Conservation (phyloP, 2,329 filamentous ascomycete species). For the Verticillium alfalfae region DNA sequence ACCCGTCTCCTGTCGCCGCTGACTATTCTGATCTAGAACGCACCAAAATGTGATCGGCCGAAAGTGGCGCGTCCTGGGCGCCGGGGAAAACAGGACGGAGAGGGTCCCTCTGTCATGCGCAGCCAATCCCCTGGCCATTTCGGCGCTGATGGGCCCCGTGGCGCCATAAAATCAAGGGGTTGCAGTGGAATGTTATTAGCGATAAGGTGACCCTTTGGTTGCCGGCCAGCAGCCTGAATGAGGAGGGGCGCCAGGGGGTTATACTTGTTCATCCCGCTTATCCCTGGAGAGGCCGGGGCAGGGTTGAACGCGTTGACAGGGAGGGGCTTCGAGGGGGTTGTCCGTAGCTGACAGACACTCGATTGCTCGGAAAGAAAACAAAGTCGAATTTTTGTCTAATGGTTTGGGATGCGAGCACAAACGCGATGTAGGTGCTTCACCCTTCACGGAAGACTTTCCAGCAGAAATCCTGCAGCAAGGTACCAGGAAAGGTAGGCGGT, state of each 20-base stretch:
- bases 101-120: neutral
- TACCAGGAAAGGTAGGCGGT: too few relatives aligned
- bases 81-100: neutral
- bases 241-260: neutral
- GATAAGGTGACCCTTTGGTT: neutral
- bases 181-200: neutral
- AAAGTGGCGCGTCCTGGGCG: neutral
- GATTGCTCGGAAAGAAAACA: neutral
- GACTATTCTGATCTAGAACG: neutral
- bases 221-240: neutral
- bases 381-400: neutral
- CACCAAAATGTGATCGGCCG: neutral
- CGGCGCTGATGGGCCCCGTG: neutral
- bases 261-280: neutral
- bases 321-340: neutral
- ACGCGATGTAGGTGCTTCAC: neutral
- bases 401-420: neutral
- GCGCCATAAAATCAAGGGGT: neutral
- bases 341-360: neutral
- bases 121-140: neutral
- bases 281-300: neutral
- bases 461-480: neutral
- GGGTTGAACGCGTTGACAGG: neutral
- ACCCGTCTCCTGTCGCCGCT: neutral
- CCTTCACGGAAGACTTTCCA: neutral